Percentiles rank a stretch among this genome's conserved stretches.
Evolutionary conservation across 176 grass and related monocot species (phyloP).

Genomic region (Areca catechu): DNA sequence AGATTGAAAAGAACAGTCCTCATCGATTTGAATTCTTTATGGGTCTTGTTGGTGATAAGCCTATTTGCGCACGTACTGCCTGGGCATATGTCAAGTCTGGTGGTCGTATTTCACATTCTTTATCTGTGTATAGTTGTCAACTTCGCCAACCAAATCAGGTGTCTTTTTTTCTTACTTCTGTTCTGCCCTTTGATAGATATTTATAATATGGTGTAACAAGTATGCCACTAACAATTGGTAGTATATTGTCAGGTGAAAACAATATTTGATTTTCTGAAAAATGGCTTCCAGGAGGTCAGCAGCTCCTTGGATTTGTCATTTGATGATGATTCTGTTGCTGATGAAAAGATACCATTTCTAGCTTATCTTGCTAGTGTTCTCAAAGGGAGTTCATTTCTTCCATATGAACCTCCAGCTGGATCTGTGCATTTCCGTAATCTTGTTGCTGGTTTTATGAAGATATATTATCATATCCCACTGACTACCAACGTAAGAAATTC

Average conservation of each 20-base stretch:
- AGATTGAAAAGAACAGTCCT: constrained; percentile 95
- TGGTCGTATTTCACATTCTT: constrained; percentile 89
- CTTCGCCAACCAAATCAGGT: constrained; percentile 94
- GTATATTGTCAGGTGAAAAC: constrained; percentile 79
- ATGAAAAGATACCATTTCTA: constrained; percentile 97
- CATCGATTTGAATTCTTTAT: constrained; percentile 99
- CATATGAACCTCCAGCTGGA: constrained; percentile 84
- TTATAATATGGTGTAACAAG: too few species aligned
- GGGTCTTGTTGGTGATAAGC: constrained; percentile 93
- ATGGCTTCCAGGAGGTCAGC: constrained; percentile 91
- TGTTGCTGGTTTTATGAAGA: constrained; percentile 96
- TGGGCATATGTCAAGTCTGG: constrained; percentile 94
- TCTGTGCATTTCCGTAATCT: constrained; percentile 71
- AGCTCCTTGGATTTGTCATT: constrained; percentile 94
- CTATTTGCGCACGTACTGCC: constrained; percentile 91
- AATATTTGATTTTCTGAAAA: constrained; percentile 93
- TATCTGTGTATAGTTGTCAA: constrained; percentile 97
- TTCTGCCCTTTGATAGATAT: too few species aligned
- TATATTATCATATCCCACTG: constrained; percentile 90
- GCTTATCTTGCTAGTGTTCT: constrained; percentile 81
- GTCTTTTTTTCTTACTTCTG: constrained; percentile 7
- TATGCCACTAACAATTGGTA: neutral
- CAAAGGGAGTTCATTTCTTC: constrained; percentile 69
- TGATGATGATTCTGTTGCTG: constrained; percentile 89
- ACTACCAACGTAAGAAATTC: constrained; percentile 58